A percentile compares a stretch with the other conserved stretches of the same genome.
Evolutionary conservation across 257 asterid genomes (phyloP).

Genomic region (Voacanga thouarsii): DNA sequence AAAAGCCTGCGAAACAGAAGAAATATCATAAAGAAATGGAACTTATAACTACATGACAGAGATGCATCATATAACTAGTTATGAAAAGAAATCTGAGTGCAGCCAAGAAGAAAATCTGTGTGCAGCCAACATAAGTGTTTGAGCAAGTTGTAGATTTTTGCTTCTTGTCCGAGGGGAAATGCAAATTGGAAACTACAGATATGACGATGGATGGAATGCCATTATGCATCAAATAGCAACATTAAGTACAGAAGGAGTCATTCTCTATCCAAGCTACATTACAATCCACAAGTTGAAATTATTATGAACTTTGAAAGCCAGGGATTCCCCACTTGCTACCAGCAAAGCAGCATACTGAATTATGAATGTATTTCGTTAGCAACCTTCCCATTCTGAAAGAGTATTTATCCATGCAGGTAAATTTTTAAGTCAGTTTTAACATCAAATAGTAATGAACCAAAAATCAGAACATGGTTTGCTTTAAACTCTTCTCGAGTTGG

Average conservation of each 20-base stretch:
- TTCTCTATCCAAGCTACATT: not conserved
- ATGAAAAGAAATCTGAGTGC: not conserved
- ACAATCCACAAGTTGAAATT: not conserved
- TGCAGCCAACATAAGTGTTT: not conserved
- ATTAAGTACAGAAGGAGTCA: not conserved
- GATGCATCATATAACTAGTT: not conserved
- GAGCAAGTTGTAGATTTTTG: not conserved
- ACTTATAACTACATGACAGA: not conserved
- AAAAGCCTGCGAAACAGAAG: conserved; percentile 75
- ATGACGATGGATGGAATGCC: too few relatives aligned
- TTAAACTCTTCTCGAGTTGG: not conserved
- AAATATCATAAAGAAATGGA: conserved; percentile 22
- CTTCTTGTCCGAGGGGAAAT: too few relatives aligned
- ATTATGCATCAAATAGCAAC: not conserved
- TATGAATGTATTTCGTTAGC: not conserved
- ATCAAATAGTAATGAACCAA: not conserved
- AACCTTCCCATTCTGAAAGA: not conserved
- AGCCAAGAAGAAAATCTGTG: not conserved
- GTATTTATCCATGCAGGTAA: not conserved
- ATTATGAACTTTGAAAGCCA: not conserved
- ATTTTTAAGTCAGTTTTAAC: not conserved
- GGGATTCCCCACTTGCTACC: not conserved
- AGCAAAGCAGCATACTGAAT: not conserved
- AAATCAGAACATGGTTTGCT: not conserved
- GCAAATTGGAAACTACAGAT: too few relatives aligned